phyloP scores from a whole-genome alignment of 176 grass and related monocot species.

The Musa acuminata region DNA sequence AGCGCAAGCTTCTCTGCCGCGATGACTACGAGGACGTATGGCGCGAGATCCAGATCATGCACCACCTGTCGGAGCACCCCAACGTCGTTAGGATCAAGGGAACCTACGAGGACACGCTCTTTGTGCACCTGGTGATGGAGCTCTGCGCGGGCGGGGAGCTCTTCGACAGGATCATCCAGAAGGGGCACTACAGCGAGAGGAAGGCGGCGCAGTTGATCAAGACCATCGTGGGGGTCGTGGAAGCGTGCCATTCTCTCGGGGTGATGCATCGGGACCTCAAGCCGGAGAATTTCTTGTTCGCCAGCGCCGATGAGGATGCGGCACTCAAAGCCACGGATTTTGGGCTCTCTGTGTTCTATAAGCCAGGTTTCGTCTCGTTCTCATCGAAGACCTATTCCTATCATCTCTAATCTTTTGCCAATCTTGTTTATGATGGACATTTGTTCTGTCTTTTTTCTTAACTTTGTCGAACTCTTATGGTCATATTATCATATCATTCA shows the following conservation, averaged over 20 bases:
- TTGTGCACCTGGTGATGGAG: conserved; percentile 98
- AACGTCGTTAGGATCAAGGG: conserved; percentile 86
- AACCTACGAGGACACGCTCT: conserved; percentile 83
- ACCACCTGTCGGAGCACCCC: conserved; percentile 86
- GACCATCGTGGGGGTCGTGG: conserved; percentile 85
- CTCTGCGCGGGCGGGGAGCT: conserved; percentile 89
- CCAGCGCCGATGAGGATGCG: conserved; percentile 59
- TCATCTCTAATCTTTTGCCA: not conserved
- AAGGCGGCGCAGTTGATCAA: conserved; percentile 64
- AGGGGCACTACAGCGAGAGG: conserved; percentile 85
- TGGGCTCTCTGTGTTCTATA: conserved; percentile 91
- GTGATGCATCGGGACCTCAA: conserved; percentile 98
- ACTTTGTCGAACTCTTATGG: not conserved
- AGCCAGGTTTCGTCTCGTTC: conserved; percentile 41
- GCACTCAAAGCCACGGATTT: conserved; percentile 95
- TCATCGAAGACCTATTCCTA: not conserved
- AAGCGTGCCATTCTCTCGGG: conserved; percentile 89
- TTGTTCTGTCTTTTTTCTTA: not conserved
- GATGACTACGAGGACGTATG: conserved; percentile 87
- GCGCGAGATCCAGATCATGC: conserved; percentile 99
- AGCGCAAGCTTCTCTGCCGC: conserved; percentile 85
- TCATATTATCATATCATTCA: not conserved
- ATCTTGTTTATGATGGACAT: not conserved
- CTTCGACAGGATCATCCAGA: conserved; percentile 89
- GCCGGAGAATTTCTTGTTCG: conserved; percentile 91